Percentiles rank a stretch among this genome's conserved stretches.
Evolutionary conservation across 1,284 basidiomycete species (phyloP).

Genomic region (Apiotrichum mycotoxinovorans): DNA sequence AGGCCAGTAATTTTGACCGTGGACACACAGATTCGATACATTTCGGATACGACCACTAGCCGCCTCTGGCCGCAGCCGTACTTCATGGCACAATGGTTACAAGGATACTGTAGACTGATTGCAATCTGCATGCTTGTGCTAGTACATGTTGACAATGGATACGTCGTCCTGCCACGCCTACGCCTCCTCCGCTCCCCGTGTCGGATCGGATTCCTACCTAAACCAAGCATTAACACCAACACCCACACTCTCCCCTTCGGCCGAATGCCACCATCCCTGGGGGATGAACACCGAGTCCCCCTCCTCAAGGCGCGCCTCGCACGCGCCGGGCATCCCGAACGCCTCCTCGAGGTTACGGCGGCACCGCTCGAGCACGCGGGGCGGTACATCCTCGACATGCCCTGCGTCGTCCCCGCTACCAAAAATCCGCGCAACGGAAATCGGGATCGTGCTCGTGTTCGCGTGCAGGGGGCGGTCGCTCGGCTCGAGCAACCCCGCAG

Average conservation of each 20-base stretch:
- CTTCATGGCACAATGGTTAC: no score
- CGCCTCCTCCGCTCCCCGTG: no score
- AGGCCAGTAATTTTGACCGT: no score
- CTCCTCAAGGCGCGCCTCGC: constrained; percentile 25
- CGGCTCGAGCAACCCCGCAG: constrained; percentile 22
- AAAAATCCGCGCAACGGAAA: constrained; percentile 3
- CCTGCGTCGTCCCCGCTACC: not conserved
- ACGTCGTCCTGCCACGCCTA: no score
- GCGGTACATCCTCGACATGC: not conserved
- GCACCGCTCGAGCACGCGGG: not conserved
- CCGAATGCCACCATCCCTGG: constrained; percentile 46
- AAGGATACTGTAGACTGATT: no score
- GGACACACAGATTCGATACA: no score
- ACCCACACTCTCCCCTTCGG: constrained; percentile 29
- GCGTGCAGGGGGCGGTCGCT: not conserved
- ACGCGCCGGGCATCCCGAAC: constrained; percentile 27
- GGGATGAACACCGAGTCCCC: constrained; percentile 45
- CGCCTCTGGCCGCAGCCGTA: no score
- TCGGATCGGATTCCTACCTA: constrained; percentile 15
- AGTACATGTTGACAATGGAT: no score
- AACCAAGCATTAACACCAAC: constrained; percentile 47
- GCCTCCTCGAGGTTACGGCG: constrained; percentile 20
- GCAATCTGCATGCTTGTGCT: no score
- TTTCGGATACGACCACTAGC: no score
- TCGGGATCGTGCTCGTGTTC: constrained; percentile 11